A percentile compares a stretch with the other conserved stretches of the same genome.
Conservation (phyloP, 2,329 filamentous ascomycete genomes). For the Penicillium carneum region DNA sequence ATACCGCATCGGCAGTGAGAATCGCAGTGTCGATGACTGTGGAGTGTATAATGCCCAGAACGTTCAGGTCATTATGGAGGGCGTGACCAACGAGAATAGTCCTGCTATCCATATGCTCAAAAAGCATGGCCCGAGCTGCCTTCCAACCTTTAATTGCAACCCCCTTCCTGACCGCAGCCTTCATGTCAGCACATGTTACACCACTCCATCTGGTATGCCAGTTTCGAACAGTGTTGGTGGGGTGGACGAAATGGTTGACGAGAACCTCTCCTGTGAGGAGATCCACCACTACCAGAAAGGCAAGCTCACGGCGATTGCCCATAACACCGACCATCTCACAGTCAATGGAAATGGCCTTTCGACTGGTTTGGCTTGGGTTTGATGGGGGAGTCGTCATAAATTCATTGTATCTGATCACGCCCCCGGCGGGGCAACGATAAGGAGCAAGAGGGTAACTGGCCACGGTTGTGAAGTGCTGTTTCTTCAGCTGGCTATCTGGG, state of each 20-base stretch:
- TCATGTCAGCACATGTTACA: not conserved
- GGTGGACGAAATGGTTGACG: not conserved
- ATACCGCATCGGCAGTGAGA: not conserved
- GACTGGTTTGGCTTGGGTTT: no score
- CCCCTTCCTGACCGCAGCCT: not conserved
- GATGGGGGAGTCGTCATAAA: not conserved
- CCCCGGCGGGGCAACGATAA: no score
- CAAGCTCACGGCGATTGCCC: not conserved
- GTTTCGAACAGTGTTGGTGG: not conserved
- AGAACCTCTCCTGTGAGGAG: not conserved
- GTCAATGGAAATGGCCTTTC: no score
- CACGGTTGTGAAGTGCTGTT: no score
- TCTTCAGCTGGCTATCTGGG: no score
- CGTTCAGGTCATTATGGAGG: not conserved
- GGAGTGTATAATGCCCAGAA: not conserved
- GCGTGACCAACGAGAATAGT: not conserved
- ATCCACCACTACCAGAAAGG: not conserved
- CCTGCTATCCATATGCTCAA: not conserved
- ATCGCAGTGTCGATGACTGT: not conserved
- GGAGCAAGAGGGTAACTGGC: no score
- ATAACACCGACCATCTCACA: not conserved
- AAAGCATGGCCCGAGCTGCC: not conserved
- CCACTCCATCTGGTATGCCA: not conserved
- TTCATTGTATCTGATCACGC: not conserved
- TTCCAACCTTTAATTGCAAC: not conserved